Percentiles rank a stretch among this genome's conserved stretches.
phyloP scores from a whole-genome alignment of 1,284 basidiomycete species.

The Moesziomyces sp. region DNA sequence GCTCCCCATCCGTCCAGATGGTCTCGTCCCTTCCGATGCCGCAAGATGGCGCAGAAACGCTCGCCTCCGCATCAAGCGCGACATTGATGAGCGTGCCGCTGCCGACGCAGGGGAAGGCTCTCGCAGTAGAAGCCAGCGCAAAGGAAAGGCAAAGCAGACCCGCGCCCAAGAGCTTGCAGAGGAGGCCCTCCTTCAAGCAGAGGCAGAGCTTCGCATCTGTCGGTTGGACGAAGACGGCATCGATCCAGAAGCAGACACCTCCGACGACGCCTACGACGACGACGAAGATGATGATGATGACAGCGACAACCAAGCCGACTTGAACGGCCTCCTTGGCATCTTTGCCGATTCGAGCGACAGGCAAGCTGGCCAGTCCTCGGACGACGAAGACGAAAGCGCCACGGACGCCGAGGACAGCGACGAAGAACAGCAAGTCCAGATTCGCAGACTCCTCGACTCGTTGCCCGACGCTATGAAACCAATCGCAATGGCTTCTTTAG shows the following conservation, averaged over 20 bases:
- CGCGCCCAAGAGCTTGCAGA: conserved; percentile 46
- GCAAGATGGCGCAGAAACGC: conserved; percentile 59
- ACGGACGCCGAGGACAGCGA: conserved; percentile 15
- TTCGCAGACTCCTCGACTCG: conserved; percentile 7
- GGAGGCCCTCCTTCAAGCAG: conserved; percentile 40
- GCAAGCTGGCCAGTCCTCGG: conserved; percentile 4
- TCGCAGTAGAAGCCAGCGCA: conserved; percentile 36
- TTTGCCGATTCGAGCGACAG: conserved; percentile 11
- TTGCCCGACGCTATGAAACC: conserved; percentile 21
- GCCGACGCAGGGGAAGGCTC: conserved; percentile 44
- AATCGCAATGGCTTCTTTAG: conserved; percentile 17
- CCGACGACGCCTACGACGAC: conserved; percentile 45
- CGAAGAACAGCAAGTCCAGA: conserved; percentile 10
- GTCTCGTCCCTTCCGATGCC: conserved; percentile 59
- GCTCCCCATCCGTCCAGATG: conserved; percentile 56
- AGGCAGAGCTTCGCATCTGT: conserved; percentile 45
- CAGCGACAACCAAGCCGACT: conserved; percentile 14
- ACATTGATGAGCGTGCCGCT: conserved; percentile 55
- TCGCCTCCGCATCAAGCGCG: conserved; percentile 38
- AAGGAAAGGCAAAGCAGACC: conserved; percentile 60
- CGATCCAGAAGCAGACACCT: conserved; percentile 39
- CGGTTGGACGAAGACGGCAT: conserved; percentile 46
- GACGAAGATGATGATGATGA: conserved; percentile 18
- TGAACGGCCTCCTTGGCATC: conserved; percentile 15
- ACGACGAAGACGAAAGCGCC: conserved; percentile 7